Evolutionary conservation across 345 rosid genomes (phyloP).

Genomic region (Moricandia moricandioides): DNA sequence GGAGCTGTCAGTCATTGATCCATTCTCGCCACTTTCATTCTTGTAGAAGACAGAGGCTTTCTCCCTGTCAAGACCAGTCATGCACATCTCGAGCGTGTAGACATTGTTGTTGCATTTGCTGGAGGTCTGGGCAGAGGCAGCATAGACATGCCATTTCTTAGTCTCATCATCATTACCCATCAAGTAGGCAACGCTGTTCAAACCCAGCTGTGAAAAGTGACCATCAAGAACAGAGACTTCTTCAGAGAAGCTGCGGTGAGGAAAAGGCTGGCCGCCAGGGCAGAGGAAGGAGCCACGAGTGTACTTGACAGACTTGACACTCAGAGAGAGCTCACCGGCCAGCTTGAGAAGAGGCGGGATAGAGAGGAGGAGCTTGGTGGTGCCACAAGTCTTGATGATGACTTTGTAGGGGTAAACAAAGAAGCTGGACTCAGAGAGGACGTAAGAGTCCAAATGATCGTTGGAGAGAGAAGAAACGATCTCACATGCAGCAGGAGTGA

Average conservation of each 20-base stretch:
- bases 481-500: slow-evolving; percentile 85
- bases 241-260: slow-evolving; percentile 81
- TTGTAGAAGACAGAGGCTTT: slow-evolving; percentile 75
- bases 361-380: slow-evolving; percentile 84
- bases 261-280: slow-evolving; percentile 83
- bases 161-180: slow-evolving; percentile 62
- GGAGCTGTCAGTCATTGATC: slow-evolving; percentile 63
- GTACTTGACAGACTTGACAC: slow-evolving; percentile 67
- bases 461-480: slow-evolving; percentile 86
- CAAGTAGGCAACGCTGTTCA: slow-evolving; percentile 61
- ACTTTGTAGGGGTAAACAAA: slow-evolving; percentile 88
- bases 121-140: slow-evolving; percentile 53
- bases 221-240: slow-evolving; percentile 80
- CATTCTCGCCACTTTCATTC: slow-evolving; percentile 45
- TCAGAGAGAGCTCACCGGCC: slow-evolving; percentile 62
- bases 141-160: slow-evolving; percentile 87
- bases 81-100: slow-evolving; percentile 88
- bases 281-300: slow-evolving; percentile 90
- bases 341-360: slow-evolving; percentile 80
- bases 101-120: slow-evolving; percentile 32
- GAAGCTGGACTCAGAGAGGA: slow-evolving; percentile 96
- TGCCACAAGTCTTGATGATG: slow-evolving; percentile 95
- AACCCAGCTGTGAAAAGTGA: slow-evolving; percentile 61
- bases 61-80: slow-evolving; percentile 80
- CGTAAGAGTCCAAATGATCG: slow-evolving; percentile 71